A percentile compares a stretch with the other conserved stretches of the same genome.
Evolutionary conservation across 805 yeast genomes (phyloP).

Genomic region (Kazachstania africana): DNA sequence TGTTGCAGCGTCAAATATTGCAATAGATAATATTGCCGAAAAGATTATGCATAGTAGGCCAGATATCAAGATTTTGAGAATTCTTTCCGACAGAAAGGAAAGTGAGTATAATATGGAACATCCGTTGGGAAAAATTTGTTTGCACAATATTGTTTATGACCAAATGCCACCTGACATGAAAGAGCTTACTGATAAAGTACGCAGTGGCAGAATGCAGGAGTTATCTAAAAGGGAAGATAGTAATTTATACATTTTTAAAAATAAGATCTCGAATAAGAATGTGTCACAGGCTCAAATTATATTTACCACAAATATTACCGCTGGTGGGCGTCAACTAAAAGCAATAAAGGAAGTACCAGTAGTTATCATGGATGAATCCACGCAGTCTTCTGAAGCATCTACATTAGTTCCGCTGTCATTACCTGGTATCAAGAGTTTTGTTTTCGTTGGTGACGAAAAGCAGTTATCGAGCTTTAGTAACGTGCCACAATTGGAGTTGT

Average conservation of each 20-base stretch:
- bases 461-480: constrained; percentile 64
- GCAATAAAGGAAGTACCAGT: constrained; percentile 45
- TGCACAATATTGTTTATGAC: constrained; percentile 47
- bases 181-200: constrained; percentile 34
- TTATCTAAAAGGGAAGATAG: constrained; percentile 38
- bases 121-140: constrained; percentile 45
- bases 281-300: constrained; percentile 58
- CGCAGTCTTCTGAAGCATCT: constrained; percentile 65
- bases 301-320: constrained; percentile 61
- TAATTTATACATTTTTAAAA: constrained; percentile 35
- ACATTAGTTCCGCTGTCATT: constrained; percentile 61
- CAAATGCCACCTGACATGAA: constrained; percentile 36
- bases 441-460: constrained; percentile 67
- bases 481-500: constrained; percentile 52
- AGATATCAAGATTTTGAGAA: constrained; percentile 40
- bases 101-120: constrained; percentile 47
- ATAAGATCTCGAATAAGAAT: constrained; percentile 35
- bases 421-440: constrained; percentile 53
- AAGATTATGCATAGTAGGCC: constrained; percentile 42
- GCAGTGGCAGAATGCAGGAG: constrained; percentile 30
- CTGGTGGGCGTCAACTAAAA: constrained; percentile 56
- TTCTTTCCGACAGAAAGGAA: constrained; percentile 50
- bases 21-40: constrained; percentile 67
- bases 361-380: constrained; percentile 69
- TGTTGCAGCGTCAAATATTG: constrained; percentile 67